These are phyloP conservation scores for Lolium perenne DNA, from an alignment of 176 grass and related monocot species.

Conservation along the genomic window DNA sequence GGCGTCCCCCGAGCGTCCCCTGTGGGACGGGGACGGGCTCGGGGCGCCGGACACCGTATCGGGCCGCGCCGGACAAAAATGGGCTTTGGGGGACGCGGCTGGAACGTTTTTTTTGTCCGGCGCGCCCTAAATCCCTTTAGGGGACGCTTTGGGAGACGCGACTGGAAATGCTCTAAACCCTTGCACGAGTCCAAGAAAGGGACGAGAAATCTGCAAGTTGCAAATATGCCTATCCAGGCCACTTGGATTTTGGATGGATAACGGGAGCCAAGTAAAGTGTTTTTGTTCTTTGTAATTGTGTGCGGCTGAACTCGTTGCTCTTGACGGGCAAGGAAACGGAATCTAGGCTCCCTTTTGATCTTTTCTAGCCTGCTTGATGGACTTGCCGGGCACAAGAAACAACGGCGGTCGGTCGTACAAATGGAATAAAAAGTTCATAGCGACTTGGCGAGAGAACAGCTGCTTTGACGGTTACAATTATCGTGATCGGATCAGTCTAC, in stretches of 20 bases:
- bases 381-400: neutral
- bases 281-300: neutral
- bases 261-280: conserved; percentile 40
- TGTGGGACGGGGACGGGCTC: too few species aligned
- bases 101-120: too few species aligned
- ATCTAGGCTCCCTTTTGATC: neutral
- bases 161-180: too few species aligned
- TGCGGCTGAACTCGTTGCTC: neutral
- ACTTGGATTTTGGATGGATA: conserved; percentile 4
- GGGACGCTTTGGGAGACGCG: too few species aligned
- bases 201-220: neutral
- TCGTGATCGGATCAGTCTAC: neutral
- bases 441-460: neutral
- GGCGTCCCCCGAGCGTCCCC: too few species aligned
- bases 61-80: too few species aligned
- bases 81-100: too few species aligned
- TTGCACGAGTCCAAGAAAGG: too few species aligned
- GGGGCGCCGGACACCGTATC: too few species aligned
- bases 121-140: too few species aligned
- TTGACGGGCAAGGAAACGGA: conserved; percentile 7
- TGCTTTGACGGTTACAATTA: neutral
- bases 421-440: neutral
- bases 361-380: neutral
- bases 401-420: neutral
- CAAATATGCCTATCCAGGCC: neutral